Evolutionary conservation across 2,329 filamentous ascomycete species (phyloP), one percentile per base, ranked within the genome.

Genomic region (Penicillium sp.): DNA sequence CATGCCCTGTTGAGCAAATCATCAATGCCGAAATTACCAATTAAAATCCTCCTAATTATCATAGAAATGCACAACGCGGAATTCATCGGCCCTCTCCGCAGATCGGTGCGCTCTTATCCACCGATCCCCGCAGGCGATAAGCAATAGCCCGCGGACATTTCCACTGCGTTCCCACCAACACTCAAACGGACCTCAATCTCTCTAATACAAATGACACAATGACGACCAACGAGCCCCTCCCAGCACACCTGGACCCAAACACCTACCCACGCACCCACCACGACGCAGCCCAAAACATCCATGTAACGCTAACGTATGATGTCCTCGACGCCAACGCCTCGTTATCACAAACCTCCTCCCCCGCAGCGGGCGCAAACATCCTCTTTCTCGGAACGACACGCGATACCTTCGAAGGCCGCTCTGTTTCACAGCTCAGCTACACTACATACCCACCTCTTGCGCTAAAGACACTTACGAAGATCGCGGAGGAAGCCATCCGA

Each of bases 341-440:
- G 32, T 66, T 78, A 3, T 50, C 61, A 1, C 67, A 72, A 38
- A 72, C 73, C 24, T 71, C 72, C 43, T 78, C 76, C 1, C 72
- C 75, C 1, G 53, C 67, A 9, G 75, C 75, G 7, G 76, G 76
- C 44, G 76, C 76, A 51, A 79, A 78, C 46, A 65, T 77, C 3
- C 70, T 78, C 44, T 79, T 79, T 62, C 67, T 77, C 29, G 76
- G 76, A 51, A 78, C 76, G 16, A 79, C 76, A 1, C 71, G 76
- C 32, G 65, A 77, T 61, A 74, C 71, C 16, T 77, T 77, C 57
- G 70, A 75, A 45, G 59, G 65, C 57, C 70, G 71, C 14, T 60
- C 72, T 6, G 76, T 79, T 45, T 65, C 72, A 1, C 75, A 74
- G 44, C 70, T 79, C n/a, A 75, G 74, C 50, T 79, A 79, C 55